Evolutionary conservation across 176 grass and related monocot genomes (phyloP), one percentile per base, ranked within the genome.

Genomic region (Oryza glumipatula): DNA sequence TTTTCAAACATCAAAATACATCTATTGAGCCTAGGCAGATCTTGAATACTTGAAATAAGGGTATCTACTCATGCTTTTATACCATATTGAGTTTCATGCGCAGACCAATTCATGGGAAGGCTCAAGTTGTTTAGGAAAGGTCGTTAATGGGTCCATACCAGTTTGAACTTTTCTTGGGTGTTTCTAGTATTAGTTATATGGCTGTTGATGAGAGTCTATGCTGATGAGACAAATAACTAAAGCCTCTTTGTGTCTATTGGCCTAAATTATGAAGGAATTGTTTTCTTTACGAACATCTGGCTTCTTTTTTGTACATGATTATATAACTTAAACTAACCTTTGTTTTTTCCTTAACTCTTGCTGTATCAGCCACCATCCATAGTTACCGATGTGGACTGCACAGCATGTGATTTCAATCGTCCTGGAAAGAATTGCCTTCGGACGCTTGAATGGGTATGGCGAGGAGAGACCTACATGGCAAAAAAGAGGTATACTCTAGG

Each of bases 361-460:
- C 88, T 79, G 60, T 80, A 87, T 63, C 80, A 98, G 96, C 96
- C 96, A 41, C 89, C 93, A 87, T 98, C 96, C 22, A 95, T 98
- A 90, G 96, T 98, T 85, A 88, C 96, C 65, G 93, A 98, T 87
- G 93, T 98, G 66, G 91, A 95, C 65, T 98, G 96, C 83, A 98
- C 96, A 72, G 93, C 96, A 46, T 98, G 96, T 47, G 93, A 98
- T 88, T 98, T 98, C 81, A 98, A 98, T 87, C 91, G 96, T 35
- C 96, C 93, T 90, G 93, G 91, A 74, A 98, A 98, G 86, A 98
- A 94, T 86, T 98, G 96, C 74, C 85, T 98, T 33, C 89, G 96
- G 88, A 95, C 86, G 33, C 96, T 98, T 32, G 93, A 98, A 92
- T 98, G 96, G 96, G 93, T 95, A 70, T 98, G 96, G 96, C 84